A percentile compares a stretch with the other conserved stretches of the same genome.
phyloP scores from a whole-genome alignment of 306 rosid species.

The Pterocarpus macrocarpus region DNA sequence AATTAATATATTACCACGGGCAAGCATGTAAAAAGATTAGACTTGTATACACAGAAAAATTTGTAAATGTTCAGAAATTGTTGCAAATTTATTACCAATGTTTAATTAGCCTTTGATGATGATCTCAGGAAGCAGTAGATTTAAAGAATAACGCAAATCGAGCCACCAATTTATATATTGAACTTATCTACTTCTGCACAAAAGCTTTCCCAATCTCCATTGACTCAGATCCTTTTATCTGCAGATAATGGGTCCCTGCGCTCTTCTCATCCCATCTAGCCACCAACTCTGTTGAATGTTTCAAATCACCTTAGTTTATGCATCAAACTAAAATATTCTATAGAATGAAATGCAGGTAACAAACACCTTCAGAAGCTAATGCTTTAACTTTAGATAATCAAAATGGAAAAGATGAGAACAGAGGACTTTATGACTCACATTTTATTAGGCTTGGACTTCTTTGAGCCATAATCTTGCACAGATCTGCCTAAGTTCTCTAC shows the following conservation, averaged over 20 bases:
- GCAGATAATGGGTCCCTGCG: conserved; percentile 1
- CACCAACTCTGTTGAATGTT: background rate
- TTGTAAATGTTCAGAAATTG: no score
- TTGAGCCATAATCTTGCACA: conserved; percentile 38
- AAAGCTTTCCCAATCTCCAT: conserved; percentile 18
- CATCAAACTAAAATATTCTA: conserved; percentile 12
- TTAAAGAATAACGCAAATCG: background rate
- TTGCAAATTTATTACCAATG: background rate
- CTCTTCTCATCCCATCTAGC: conserved; percentile 30
- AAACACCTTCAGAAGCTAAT: background rate
- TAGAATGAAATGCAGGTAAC: background rate
- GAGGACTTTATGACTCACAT: conserved; percentile 36
- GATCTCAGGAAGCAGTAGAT: background rate
- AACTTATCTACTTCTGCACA: background rate
- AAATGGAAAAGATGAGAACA: conserved; percentile 4
- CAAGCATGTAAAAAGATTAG: no score
- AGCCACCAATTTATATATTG: background rate
- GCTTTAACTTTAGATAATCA: background rate
- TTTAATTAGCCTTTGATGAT: conserved; percentile 6
- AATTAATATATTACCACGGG: no score
- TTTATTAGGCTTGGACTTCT: conserved; percentile 42
- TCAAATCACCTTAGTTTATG: background rate
- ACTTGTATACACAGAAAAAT: no score
- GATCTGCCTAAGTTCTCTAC: conserved; percentile 31
- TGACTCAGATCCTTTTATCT: conserved; percentile 4